A percentile compares a stretch with the other conserved stretches of the same genome.
Evolutionary conservation across 2,329 filamentous ascomycete species (phyloP).

Genomic region (Trichoderma sp.): DNA sequence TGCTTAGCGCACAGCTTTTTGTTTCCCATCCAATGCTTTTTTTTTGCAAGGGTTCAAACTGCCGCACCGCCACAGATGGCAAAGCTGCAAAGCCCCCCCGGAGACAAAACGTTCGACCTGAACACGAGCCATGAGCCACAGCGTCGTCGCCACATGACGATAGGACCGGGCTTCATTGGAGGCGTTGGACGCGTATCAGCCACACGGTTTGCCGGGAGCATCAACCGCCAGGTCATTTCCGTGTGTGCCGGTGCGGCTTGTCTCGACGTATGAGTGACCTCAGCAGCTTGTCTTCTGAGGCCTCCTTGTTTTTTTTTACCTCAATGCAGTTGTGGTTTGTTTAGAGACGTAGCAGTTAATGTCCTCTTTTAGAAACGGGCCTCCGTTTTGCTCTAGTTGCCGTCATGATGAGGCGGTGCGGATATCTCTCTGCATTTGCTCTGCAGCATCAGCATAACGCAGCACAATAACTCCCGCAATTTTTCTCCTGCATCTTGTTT

Average conservation of each 20-base stretch:
- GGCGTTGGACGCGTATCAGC: neutral
- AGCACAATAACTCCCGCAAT: neutral
- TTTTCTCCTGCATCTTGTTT: neutral
- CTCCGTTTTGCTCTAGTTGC: neutral
- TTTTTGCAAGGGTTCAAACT: neutral
- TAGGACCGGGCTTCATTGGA: neutral
- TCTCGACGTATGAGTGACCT: constrained; percentile 18
- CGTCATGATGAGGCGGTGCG: constrained; percentile 6
- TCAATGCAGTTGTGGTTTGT: neutral
- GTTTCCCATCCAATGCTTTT: neutral
- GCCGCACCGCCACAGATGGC: constrained; percentile 10
- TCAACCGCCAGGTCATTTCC: neutral
- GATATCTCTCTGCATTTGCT: neutral
- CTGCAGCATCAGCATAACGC: neutral
- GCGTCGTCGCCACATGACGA: constrained; percentile 12
- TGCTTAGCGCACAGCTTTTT: constrained; percentile 4
- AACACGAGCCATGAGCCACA: neutral
- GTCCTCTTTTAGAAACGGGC: neutral
- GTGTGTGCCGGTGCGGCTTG: constrained; percentile 9
- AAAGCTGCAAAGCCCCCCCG: neutral
- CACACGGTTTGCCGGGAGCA: neutral
- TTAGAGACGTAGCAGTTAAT: neutral
- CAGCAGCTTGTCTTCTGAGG: neutral
- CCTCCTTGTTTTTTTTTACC: neutral
- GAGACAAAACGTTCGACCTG: too few relatives aligned